Conservation (phyloP, 2,329 filamentous ascomycete genomes). For the Sphaerulina populicola region DNA sequence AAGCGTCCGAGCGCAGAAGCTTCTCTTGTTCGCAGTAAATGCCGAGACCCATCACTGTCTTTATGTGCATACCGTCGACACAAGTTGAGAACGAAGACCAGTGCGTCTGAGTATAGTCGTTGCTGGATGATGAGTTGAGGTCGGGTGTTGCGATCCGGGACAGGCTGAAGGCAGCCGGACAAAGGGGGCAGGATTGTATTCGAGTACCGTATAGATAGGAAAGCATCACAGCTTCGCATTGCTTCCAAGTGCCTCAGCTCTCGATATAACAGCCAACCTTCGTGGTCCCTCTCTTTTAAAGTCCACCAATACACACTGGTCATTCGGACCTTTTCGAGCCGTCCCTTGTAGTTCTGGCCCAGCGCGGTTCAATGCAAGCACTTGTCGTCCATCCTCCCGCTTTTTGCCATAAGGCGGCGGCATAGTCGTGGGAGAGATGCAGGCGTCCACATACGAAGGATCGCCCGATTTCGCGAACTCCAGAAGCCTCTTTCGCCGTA, state of each 20-base stretch:
- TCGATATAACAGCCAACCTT: slow-evolving; percentile 45
- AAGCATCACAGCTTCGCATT: slow-evolving; percentile 2
- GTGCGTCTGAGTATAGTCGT: no score
- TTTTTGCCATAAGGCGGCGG: slow-evolving; percentile 33
- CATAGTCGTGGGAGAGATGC: slow-evolving; percentile 37
- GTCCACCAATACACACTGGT: slow-evolving; percentile 50
- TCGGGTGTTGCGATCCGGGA: no score
- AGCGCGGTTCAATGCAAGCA: slow-evolving; percentile 48
- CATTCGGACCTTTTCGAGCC: slow-evolving; percentile 44
- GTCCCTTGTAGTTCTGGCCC: slow-evolving; percentile 44
- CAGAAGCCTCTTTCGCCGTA: slow-evolving; percentile 48
- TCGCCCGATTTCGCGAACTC: slow-evolving; percentile 40
- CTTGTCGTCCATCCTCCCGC: slow-evolving; percentile 43
- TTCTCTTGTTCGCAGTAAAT: no score
- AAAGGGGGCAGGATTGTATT: neutral
- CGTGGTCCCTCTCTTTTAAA: slow-evolving; percentile 51
- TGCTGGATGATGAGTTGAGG: no score
- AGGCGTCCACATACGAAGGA: slow-evolving; percentile 39
- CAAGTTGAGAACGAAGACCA: no score
- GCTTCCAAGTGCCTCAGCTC: slow-evolving; percentile 33
- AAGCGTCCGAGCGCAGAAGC: no score
- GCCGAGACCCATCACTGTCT: no score
- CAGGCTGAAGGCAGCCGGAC: neutral
- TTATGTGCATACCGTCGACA: no score
- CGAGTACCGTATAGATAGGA: neutral